These are phyloP conservation scores for Pseudomassariella vexata DNA, from an alignment of 2,329 filamentous ascomycete genomes.

Conservation along the genomic window DNA sequence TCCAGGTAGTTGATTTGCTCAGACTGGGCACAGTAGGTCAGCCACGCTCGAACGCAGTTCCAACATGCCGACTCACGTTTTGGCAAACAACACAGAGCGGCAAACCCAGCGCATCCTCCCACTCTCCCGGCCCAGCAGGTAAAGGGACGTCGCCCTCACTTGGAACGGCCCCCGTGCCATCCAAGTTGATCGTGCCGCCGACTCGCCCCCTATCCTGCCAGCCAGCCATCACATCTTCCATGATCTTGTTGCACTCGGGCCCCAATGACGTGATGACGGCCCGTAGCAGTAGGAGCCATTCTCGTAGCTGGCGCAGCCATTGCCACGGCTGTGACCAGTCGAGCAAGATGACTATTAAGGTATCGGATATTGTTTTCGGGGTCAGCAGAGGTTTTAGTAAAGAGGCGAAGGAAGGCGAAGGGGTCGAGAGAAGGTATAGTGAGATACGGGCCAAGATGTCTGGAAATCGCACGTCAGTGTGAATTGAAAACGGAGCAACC, in stretches of 20 bases:
- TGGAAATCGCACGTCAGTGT: conserved; percentile 25
- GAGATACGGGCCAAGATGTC: conserved; percentile 88
- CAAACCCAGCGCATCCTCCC: conserved; percentile 83
- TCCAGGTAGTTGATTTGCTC: conserved; percentile 89
- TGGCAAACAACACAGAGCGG: conserved; percentile 94
- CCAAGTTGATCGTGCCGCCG: conserved; percentile 55
- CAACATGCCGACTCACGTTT: conserved; percentile 68
- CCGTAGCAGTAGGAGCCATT: conserved; percentile 82
- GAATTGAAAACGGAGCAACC: conserved; percentile 52
- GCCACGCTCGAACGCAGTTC: conserved; percentile 12
- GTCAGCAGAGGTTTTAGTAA: conserved; percentile 81
- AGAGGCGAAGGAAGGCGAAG: conserved; percentile 74
- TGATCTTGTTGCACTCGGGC: conserved; percentile 69
- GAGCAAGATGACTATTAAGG: conserved; percentile 82
- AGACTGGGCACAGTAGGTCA: conserved; percentile 41
- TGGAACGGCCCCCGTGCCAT: conserved; percentile 53
- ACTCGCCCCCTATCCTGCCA: conserved; percentile 74
- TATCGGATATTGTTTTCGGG: conserved; percentile 77
- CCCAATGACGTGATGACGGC: conserved; percentile 70
- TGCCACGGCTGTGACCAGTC: conserved; percentile 93
- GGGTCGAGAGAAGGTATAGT: conserved; percentile 80
- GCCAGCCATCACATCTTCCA: conserved; percentile 78
- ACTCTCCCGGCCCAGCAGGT: conserved; percentile 82
- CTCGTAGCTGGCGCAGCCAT: conserved; percentile 83
- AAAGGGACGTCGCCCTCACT: conserved; percentile 64